These are phyloP conservation scores for Dujonia santamariae DNA, from an alignment of 1,139 yeast genomes.

Conservation along the genomic window DNA sequence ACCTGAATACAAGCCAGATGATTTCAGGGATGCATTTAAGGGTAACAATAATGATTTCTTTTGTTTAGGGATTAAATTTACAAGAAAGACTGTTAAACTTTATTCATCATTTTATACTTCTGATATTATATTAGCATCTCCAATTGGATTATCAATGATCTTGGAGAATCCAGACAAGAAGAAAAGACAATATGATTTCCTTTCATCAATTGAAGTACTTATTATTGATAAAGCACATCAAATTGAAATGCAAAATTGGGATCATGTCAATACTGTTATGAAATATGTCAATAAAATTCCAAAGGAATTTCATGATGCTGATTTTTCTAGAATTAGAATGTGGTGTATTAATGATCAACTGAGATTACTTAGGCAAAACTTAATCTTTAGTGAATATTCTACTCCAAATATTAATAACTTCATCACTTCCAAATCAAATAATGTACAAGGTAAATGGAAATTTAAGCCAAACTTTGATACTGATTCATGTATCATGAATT, in stretches of 20 bases:
- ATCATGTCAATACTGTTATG: conserved; percentile 70
- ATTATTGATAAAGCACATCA: conserved; percentile 84
- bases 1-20: conserved; percentile 69
- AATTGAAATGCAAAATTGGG: conserved; percentile 92
- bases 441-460: conserved; percentile 65
- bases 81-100: conserved; percentile 80
- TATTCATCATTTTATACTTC: conserved; percentile 83
- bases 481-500: conserved; percentile 45
- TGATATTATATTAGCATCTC: conserved; percentile 88
- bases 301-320: conserved; percentile 74
- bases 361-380: conserved; percentile 69
- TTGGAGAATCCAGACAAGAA: conserved; percentile 62
- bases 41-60: conserved; percentile 94
- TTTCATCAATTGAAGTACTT: conserved; percentile 82
- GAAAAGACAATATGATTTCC: conserved; percentile 64
- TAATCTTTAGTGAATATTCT: conserved; percentile 66
- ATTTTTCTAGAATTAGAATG: conserved; percentile 86
- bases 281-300: conserved; percentile 77
- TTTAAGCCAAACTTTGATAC: conserved; percentile 40
- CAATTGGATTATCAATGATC: conserved; percentile 83
- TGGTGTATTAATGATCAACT: conserved; percentile 90
- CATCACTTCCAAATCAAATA: conserved; percentile 54
- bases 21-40: conserved; percentile 72
- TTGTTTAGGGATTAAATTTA: conserved; percentile 82
- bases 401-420: conserved; percentile 82